A percentile compares a stretch with the other conserved stretches of the same genome.
Evolutionary conservation across 2,329 filamentous ascomycete species (phyloP).

Genomic region (Mycogone perniciosa): DNA sequence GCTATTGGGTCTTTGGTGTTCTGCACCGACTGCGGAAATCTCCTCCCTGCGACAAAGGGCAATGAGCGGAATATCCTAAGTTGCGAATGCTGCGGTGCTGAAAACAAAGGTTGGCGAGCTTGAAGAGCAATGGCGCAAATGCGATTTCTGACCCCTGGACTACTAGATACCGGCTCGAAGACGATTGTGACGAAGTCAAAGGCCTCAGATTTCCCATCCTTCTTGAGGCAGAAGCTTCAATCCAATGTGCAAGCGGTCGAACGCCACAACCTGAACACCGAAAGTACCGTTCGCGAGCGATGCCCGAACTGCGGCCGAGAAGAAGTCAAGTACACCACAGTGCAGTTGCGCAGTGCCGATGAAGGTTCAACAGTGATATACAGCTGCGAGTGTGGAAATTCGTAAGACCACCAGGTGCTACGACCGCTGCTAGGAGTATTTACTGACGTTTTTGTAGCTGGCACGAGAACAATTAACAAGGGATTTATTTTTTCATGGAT

Average conservation of each 20-base stretch:
- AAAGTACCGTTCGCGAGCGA: constrained; percentile 58
- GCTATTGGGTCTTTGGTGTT: constrained; percentile 88
- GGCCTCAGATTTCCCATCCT: constrained; percentile 81
- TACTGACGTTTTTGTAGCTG: constrained; percentile 32
- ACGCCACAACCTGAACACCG: constrained; percentile 68
- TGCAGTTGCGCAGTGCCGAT: constrained; percentile 86
- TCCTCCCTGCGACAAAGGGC: constrained; percentile 74
- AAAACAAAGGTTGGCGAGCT: constrained; percentile 64
- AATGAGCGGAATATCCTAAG: constrained; percentile 67
- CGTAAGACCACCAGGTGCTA: constrained; percentile 46
- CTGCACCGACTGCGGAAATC: constrained; percentile 86
- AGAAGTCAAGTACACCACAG: constrained; percentile 77
- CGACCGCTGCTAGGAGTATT: background rate
- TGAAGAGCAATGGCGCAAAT: background rate
- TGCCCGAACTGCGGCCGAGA: constrained; percentile 77
- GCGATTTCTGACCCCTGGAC: constrained; percentile 13
- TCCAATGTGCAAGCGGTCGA: constrained; percentile 82
- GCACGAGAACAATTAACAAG: constrained; percentile 55
- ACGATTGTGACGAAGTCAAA: constrained; percentile 79
- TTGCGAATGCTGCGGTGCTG: constrained; percentile 80
- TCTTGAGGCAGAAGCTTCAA: constrained; percentile 72
- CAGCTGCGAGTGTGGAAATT: constrained; percentile 78
- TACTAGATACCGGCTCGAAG: constrained; percentile 64
- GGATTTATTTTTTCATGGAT: background rate
- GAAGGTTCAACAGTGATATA: constrained; percentile 93